Evolutionary conservation across 148 eudicot genomes (phyloP), one percentile per base, ranked within the genome.

Genomic region (Limonium bicolor): DNA sequence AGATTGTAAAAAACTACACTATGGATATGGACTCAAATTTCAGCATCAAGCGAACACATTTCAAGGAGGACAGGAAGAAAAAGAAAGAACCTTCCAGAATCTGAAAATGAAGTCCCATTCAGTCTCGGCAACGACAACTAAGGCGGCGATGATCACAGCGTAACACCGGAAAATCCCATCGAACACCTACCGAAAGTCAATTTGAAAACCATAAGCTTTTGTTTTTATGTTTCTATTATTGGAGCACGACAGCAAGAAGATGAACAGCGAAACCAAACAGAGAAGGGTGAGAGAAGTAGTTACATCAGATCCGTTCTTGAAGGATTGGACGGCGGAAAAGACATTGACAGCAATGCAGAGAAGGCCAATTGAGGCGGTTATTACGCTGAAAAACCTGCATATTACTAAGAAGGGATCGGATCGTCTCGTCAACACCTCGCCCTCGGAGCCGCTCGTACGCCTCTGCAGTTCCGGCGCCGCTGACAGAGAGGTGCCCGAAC

Each of bases 151-250:
- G 11, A 15, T 61, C 16, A 90, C 93, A 30, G 97, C 93, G 50
- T 75, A 90, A 56, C 95, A 90, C 61, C 95, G 80, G 45, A 84
- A 84, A 44, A 79, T 79, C 7, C 87, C 97, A 40, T 84, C 93
- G 59, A 90, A 84, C 26, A 83, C 57, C 97, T 90, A 50, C 65
- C 44, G 50, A 21, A 24, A 10, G 20, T 33, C 37, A 15, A 44
- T 14, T 2, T 28, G 16, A 10, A n/a, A 20, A 51, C 3, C 7
- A 14, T 28, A 25, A 15, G 3, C 37, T 31, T 5, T n/a, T 20
- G 6, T 0, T 23, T 8, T 20, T 14, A 40, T 8, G 6, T 0
- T 23, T 8, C 21, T 14, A 40, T 8, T 24, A 13, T n/a, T 8
- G 25, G 4, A 16, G 19, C 4, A 5, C 7, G 5, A 14, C 22